A percentile compares a stretch with the other conserved stretches of the same genome.
Conservation (phyloP, 495 filamentous ascomycete species). For the Podospora comata region DNA sequence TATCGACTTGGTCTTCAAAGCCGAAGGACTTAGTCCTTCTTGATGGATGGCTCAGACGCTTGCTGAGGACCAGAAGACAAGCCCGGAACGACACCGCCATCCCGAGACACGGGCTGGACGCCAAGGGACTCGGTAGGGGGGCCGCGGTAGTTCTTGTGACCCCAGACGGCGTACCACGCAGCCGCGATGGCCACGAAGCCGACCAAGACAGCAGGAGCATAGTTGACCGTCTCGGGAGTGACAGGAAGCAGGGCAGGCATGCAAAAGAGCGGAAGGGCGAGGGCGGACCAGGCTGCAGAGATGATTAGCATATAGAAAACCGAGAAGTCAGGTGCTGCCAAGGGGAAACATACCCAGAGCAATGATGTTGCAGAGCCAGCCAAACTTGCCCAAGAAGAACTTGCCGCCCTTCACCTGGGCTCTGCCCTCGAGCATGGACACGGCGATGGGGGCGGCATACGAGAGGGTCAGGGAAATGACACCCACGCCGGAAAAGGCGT, state of each 20-base stretch:
- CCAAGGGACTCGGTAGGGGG: conserved; percentile 48
- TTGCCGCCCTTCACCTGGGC: conserved; percentile 50
- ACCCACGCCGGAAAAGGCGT: conserved; percentile 61
- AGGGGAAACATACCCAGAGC: conserved; percentile 47
- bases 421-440: conserved; percentile 53
- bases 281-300: conserved; percentile 53
- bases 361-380: conserved; percentile 54
- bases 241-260: conserved; percentile 61
- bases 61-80: not conserved
- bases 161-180: conserved; percentile 50
- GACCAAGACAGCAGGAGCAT: conserved; percentile 60
- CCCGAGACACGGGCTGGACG: not conserved
- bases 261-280: conserved; percentile 65
- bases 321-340: conserved; percentile 5
- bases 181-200: conserved; percentile 54
- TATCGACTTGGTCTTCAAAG: not conserved
- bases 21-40: conserved; percentile 17
- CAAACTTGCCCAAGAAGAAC: conserved; percentile 57
- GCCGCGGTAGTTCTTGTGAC: conserved; percentile 66
- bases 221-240: conserved; percentile 57
- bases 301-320: conserved; percentile 2
- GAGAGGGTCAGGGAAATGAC: conserved; percentile 58
- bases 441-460: conserved; percentile 57
- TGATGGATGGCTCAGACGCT: not conserved
- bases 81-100: not conserved